Conservation (phyloP, 176 grass and related monocot genomes). For the Avena atlantica region DNA sequence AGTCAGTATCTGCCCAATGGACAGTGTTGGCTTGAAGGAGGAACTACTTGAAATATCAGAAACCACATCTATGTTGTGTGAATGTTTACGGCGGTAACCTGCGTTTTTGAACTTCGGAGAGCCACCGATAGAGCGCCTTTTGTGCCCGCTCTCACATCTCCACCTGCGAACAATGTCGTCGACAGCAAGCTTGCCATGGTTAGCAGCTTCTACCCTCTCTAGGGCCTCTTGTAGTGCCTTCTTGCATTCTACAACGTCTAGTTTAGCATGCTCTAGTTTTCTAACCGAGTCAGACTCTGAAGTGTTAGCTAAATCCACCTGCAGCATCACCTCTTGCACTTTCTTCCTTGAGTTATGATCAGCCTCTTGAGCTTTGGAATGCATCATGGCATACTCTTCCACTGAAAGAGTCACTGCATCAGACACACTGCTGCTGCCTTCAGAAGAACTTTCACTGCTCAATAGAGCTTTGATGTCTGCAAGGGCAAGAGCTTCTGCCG, state of each 20-base stretch:
- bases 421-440: constrained; percentile 19
- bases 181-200: constrained; percentile 63
- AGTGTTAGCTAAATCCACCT: constrained; percentile 61
- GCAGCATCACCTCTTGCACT: constrained; percentile 58
- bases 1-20: constrained; percentile 91
- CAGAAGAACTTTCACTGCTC: constrained; percentile 57
- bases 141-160: constrained; percentile 62
- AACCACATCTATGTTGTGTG: constrained; percentile 30
- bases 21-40: constrained; percentile 60
- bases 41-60: constrained; percentile 49
- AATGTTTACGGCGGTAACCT: constrained; percentile 43
- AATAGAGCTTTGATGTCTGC: constrained; percentile 77
- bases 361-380: constrained; percentile 64
- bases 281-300: constrained; percentile 54
- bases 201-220: constrained; percentile 72
- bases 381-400: constrained; percentile 71
- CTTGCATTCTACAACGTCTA: constrained; percentile 76
- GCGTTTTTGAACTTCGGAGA: constrained; percentile 73
- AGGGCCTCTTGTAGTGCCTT: constrained; percentile 71
- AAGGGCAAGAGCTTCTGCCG: constrained; percentile 80
- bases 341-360: constrained; percentile 71
- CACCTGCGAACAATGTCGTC: constrained; percentile 72
- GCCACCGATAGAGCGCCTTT: constrained; percentile 43
- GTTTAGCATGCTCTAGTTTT: constrained; percentile 66
- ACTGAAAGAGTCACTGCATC: constrained; percentile 62